Conservation (phyloP, 129 eudicot genomes). For the Tagetes patula region DNA sequence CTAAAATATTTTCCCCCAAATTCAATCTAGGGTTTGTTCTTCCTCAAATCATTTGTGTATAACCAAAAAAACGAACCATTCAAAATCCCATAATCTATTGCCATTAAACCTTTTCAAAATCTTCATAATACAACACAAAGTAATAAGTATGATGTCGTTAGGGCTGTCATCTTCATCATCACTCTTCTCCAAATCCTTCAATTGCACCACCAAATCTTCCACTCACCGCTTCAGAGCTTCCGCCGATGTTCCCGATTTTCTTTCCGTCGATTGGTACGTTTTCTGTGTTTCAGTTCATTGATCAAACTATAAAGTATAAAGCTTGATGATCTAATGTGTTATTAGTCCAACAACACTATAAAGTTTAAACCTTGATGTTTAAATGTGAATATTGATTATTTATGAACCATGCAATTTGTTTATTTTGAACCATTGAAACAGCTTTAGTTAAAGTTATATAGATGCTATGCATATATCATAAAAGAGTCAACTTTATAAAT, state of each 20-base stretch:
- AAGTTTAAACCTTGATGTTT: neutral
- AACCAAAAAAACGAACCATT: slow-evolving; percentile 20
- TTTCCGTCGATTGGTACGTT: slow-evolving; percentile 59
- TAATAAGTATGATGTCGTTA: slow-evolving; percentile 42
- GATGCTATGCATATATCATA: slow-evolving; percentile 14
- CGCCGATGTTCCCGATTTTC: slow-evolving; percentile 67
- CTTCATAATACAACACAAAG: neutral
- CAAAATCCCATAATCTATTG: neutral
- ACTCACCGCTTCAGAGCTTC: slow-evolving; percentile 54
- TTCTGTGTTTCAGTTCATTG: neutral
- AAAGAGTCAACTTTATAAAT: slow-evolving; percentile 22
- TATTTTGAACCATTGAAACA: neutral
- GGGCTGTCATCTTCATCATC: slow-evolving; percentile 42
- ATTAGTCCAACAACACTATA: neutral
- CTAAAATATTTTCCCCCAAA: no score
- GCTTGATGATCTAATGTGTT: neutral
- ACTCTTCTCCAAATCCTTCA: slow-evolving; percentile 34
- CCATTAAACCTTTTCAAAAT: neutral
- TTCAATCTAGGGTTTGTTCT: no score
- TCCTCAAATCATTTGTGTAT: neutral
- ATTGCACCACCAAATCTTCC: slow-evolving; percentile 26
- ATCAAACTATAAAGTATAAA: neutral
- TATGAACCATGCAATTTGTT: neutral
- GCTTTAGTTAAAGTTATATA: neutral
- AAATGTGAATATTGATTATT: neutral